Evolutionary conservation across 495 filamentous ascomycete species (phyloP), one percentile per base, ranked within the genome.

Genomic region (Penicillium salamii): DNA sequence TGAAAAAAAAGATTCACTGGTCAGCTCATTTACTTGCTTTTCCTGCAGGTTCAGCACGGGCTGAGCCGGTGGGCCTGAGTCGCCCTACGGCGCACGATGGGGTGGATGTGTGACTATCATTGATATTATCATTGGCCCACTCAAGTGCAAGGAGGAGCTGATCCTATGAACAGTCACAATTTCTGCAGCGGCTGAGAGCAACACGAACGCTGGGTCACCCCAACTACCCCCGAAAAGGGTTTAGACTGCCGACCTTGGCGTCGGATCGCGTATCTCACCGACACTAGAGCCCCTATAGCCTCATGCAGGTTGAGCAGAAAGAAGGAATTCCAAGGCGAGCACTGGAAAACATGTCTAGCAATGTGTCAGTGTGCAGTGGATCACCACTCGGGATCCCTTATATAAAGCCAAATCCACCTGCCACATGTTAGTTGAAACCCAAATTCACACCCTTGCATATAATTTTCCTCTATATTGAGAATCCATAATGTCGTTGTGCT

Each of bases 171-270:
- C 20, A 14, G 24, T 14, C 15, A 19, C 11, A 31, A 39, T 21
- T 3, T 15, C 5, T 38, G 23, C 23, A 20, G 35, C 35, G 37
- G 45, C 45, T 48, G 45, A 48, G 29, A 7, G 20, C 12, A 32
- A 37, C 13, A 39, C 26, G 35, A 11, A 15, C 5, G 12, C 7
- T 20, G 35, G 26, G 24, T 6, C 14, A 18, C 13, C 44, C n/a
- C 24, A 28, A 28, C 18, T 33, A 20, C 44, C 15, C 44, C 15
- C 21, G 17, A 20, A 38, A 29, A 5, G 4, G 28, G 46, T 13
- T 46, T 46, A 37, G 42, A 6, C 32, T 37, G 19, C 46, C 18
- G n/a, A 32, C 1, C 1, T 26, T 48, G 46, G 46, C 28, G 24
- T 14, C 20, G 26, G 7, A 1, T 24, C 23, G 29, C 36, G 36